These are phyloP conservation scores for Oryza meyeriana DNA, from an alignment of 176 grass and related monocot species.

Conservation along the genomic window DNA sequence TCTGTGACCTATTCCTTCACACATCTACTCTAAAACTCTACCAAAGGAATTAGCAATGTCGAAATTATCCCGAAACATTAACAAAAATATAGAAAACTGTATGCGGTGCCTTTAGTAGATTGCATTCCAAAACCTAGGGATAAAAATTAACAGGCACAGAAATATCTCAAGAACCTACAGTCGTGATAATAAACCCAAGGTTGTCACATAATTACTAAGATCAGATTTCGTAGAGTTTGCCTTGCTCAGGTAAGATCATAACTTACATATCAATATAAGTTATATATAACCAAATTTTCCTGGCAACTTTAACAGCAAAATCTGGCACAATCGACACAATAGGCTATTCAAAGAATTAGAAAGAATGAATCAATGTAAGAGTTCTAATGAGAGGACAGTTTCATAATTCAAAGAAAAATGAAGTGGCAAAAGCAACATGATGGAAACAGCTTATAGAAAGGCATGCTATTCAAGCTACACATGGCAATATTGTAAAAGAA, in stretches of 20 bases:
- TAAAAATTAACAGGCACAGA: background rate
- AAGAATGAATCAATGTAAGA: background rate
- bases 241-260: background rate
- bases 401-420: background rate
- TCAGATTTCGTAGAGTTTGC: background rate
- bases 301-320: background rate
- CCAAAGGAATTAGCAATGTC: background rate
- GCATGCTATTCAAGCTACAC: background rate
- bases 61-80: background rate
- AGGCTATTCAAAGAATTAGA: background rate
- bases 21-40: background rate
- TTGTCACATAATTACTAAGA: background rate
- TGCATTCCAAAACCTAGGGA: background rate
- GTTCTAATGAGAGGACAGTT: background rate
- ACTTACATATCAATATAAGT: background rate
- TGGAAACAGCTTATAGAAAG: background rate
- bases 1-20: background rate
- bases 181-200: background rate
- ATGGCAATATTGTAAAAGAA: background rate
- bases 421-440: background rate
- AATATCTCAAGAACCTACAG: background rate
- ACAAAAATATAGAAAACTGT: background rate
- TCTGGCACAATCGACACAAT: background rate
- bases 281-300: background rate
- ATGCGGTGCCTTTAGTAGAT: background rate